phyloP scores from a whole-genome alignment of 2,329 filamentous ascomycete genomes.

The Dactylellina parvicollis region DNA sequence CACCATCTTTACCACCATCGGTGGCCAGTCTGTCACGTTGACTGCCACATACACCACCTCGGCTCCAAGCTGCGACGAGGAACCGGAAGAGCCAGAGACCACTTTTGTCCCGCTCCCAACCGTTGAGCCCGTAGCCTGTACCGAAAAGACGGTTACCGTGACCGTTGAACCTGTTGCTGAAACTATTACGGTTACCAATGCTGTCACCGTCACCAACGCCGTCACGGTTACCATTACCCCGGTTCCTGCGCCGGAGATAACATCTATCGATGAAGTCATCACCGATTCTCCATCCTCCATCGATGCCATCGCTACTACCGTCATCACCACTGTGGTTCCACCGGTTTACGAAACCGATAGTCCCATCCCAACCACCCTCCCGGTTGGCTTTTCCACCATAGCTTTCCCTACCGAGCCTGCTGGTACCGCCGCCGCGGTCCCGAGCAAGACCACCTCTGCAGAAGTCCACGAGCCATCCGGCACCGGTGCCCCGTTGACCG shows the following conservation, averaged over 20 bases:
- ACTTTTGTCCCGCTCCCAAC: constrained; percentile 15
- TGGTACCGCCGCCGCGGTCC: background rate
- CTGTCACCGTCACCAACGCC: no score
- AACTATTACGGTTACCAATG: constrained; percentile 23
- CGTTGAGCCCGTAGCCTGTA: constrained; percentile 8
- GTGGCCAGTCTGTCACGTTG: constrained; percentile 45
- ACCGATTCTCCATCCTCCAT: background rate
- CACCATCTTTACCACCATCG: constrained; percentile 39
- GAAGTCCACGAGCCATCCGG: constrained; percentile 30
- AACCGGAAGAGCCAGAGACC: constrained; percentile 19
- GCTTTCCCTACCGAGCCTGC: background rate
- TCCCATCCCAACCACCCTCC: constrained; percentile 14
- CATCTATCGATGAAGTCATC: no score
- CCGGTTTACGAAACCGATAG: background rate
- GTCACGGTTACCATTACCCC: constrained; percentile 39
- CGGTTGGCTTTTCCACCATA: constrained; percentile 28
- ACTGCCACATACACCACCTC: constrained; percentile 44
- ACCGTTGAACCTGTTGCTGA: background rate
- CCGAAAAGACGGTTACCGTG: constrained; percentile 9
- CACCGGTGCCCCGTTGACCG: constrained; percentile 35
- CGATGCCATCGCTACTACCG: background rate
- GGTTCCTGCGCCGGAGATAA: background rate
- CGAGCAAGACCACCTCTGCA: constrained; percentile 1
- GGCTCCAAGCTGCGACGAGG: constrained; percentile 27
- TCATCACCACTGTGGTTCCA: constrained; percentile 3